phyloP scores from a whole-genome alignment of 139 green algal species.

The Volvox reticuliferus region DNA sequence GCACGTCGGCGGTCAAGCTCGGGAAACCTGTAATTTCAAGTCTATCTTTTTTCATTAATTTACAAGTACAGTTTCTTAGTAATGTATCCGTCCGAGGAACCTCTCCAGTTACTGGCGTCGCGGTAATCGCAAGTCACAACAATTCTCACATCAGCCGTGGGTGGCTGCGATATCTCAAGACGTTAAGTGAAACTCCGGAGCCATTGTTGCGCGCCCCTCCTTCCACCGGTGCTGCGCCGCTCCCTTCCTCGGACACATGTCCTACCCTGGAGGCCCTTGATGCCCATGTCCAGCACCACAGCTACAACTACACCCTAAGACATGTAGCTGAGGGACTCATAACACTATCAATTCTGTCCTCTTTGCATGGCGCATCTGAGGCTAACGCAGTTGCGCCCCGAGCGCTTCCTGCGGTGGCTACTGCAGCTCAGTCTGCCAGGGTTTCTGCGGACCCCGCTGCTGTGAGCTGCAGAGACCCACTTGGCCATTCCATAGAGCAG shows the following conservation, averaged over 20 bases:
- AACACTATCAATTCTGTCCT: not conserved
- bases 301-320: not conserved
- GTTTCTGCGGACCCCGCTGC: not conserved
- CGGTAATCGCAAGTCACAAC: no score
- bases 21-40: no score
- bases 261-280: not conserved
- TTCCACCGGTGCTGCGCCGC: not conserved
- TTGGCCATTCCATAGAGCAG: not conserved
- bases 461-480: not conserved
- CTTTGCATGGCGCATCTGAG: not conserved
- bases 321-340: not conserved
- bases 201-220: no score
- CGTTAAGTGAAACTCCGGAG: no score
- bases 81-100: no score
- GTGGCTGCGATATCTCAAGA: no score
- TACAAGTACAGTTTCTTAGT: no score
- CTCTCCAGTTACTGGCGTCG: no score
- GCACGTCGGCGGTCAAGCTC: no score
- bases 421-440: not conserved
- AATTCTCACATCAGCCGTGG: no score
- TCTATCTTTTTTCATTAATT: no score
- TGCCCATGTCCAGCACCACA: constrained; percentile 4
- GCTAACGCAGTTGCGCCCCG: not conserved
- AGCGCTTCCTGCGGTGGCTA: not conserved
- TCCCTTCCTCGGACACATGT: not conserved